Evolutionary conservation across 2,329 filamentous ascomycete species (phyloP).

Genomic region (Penicillium janthinellum): DNA sequence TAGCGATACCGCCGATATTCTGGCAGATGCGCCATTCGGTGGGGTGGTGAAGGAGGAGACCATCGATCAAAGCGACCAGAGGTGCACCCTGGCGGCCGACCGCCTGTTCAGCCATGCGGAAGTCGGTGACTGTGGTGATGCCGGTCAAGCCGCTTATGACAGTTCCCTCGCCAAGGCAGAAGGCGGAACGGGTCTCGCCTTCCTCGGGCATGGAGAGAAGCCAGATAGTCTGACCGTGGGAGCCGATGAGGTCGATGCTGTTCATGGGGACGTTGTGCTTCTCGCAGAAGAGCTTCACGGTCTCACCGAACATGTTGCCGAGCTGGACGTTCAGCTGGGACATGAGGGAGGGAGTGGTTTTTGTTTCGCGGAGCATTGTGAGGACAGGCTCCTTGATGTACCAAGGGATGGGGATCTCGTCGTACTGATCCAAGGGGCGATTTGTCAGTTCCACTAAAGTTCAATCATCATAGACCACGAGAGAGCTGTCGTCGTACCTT

Average conservation of each 20-base stretch:
- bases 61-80: slow-evolving; percentile 60
- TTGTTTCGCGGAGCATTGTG: slow-evolving; percentile 57
- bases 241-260: slow-evolving; percentile 56
- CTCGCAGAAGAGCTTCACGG: slow-evolving; percentile 52
- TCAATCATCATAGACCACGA: not conserved
- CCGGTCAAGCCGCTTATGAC: slow-evolving; percentile 57
- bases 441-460: not conserved
- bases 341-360: slow-evolving; percentile 55
- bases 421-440: slow-evolving; percentile 44
- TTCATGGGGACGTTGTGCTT: slow-evolving; percentile 45
- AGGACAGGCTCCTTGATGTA: slow-evolving; percentile 58
- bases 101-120: slow-evolving; percentile 57
- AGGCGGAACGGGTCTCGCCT: slow-evolving; percentile 49
- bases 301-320: slow-evolving; percentile 57
- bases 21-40: slow-evolving; percentile 60
- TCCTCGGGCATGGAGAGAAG: slow-evolving; percentile 54
- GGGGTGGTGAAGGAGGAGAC: slow-evolving; percentile 57
- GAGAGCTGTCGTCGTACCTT: slow-evolving; percentile 15
- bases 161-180: slow-evolving; percentile 59
- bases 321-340: slow-evolving; percentile 60
- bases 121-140: slow-evolving; percentile 57
- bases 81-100: slow-evolving; percentile 57
- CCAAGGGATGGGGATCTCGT: slow-evolving; percentile 54
- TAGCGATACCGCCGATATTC: slow-evolving; percentile 63
- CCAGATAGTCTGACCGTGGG: slow-evolving; percentile 61